Percentiles rank a stretch among this genome's conserved stretches.
phyloP scores from a whole-genome alignment of 2,329 filamentous ascomycete genomes.

The Aspergillus novoparasiticus region DNA sequence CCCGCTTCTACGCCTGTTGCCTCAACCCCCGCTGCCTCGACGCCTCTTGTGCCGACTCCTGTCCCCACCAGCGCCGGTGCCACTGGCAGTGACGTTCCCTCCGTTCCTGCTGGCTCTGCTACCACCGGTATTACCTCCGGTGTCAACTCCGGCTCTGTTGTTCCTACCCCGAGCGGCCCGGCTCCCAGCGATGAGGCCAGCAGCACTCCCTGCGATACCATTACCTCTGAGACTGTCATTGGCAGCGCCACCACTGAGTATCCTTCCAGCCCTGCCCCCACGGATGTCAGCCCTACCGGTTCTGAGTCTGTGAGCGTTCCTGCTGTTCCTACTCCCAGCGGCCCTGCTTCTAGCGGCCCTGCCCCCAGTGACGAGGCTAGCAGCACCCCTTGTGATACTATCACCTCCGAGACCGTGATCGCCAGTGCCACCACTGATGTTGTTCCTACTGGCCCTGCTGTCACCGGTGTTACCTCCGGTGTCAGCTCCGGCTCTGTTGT shows the following conservation, averaged over 20 bases:
- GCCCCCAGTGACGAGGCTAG: conserved; percentile 6
- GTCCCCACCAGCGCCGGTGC: background rate
- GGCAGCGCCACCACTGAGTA: conserved; percentile 4
- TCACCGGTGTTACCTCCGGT: background rate
- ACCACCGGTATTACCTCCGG: conserved; percentile 23
- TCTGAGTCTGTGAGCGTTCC: conserved; percentile 7
- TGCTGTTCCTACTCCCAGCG: conserved; percentile 10
- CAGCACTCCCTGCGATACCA: conserved; percentile 23
- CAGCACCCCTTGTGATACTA: conserved; percentile 19
- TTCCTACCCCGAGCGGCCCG: conserved; percentile 15
- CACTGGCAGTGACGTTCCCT: conserved; percentile 2
- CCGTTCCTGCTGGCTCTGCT: conserved; percentile 11
- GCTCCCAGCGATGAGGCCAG: conserved; percentile 17
- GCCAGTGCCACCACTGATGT: conserved; percentile 6
- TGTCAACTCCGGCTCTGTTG: conserved; percentile 15
- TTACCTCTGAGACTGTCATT: conserved; percentile 17
- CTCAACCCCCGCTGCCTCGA: conserved; percentile 8
- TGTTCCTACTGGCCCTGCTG: conserved; percentile 3
- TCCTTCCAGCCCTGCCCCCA: background rate
- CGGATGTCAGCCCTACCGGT: background rate
- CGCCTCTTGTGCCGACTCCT: conserved; percentile 6
- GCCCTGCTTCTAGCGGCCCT: conserved; percentile 2
- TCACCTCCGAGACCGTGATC: conserved; percentile 12
- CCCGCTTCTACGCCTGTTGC: conserved; percentile 9
- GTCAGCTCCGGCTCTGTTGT: background rate